A percentile compares a stretch with the other conserved stretches of the same genome.
Conservation (phyloP, 345 rosid genomes). For the Excoecaria cochinchinensis region DNA sequence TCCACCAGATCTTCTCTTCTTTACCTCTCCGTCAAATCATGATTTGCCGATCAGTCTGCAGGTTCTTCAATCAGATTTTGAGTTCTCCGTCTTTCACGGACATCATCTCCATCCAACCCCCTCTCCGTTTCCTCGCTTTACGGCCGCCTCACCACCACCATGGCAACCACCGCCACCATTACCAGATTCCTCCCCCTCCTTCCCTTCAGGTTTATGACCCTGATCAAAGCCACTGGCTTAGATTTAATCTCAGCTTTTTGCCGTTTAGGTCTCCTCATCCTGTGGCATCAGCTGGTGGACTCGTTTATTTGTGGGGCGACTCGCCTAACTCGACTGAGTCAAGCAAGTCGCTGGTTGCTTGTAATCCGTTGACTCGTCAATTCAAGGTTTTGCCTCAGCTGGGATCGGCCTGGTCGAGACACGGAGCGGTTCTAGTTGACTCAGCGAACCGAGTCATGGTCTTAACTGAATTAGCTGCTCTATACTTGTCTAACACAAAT, state of each 20-base stretch:
- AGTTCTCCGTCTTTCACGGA: conserved; percentile 47
- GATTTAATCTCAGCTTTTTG: conserved; percentile 63
- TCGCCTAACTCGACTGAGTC: conserved; percentile 46
- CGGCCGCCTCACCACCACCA: conserved; percentile 58
- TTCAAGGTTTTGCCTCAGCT: conserved; percentile 69
- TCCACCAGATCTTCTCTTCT: conserved; percentile 77
- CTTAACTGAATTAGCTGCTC: conserved; percentile 68
- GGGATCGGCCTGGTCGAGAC: conserved; percentile 92
- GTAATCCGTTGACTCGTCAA: conserved; percentile 74
- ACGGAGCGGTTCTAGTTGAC: conserved; percentile 78
- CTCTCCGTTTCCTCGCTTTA: conserved; percentile 68
- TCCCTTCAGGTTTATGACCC: conserved; percentile 70
- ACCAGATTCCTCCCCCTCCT: conserved; percentile 21
- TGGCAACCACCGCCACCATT: conserved; percentile 3
- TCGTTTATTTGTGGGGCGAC: conserved; percentile 72
- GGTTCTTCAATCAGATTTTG: conserved; percentile 48
- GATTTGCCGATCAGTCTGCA: conserved; percentile 70
- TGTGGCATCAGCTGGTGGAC: conserved; percentile 67
- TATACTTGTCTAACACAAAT: conserved; percentile 49
- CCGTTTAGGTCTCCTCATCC: conserved; percentile 73
- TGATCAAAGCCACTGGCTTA: conserved; percentile 54
- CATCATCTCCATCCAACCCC: conserved; percentile 47
- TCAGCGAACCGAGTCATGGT: conserved; percentile 72
- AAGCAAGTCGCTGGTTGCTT: conserved; percentile 62
- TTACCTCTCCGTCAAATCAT: conserved; percentile 74